Evolutionary conservation across 1,284 basidiomycete genomes (phyloP).

Genomic region (Microstroma glucosiphilum): DNA sequence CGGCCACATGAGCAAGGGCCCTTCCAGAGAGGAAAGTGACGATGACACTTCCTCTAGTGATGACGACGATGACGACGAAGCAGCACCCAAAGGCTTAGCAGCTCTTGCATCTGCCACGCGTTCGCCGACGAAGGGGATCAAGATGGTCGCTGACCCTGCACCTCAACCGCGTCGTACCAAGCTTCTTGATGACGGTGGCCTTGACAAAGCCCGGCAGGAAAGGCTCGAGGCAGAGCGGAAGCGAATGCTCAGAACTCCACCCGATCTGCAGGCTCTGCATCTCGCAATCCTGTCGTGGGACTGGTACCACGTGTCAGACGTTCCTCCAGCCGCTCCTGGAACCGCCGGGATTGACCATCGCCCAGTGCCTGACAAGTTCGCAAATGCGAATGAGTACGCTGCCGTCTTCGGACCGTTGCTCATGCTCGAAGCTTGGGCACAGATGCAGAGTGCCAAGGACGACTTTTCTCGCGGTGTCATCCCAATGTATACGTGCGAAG

Average conservation of each 20-base stretch:
- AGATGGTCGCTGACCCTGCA: conserved; percentile 50
- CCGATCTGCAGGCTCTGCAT: conserved; percentile 74
- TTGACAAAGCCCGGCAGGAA: conserved; percentile 25
- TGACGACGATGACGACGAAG: conserved; percentile 58
- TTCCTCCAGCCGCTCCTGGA: conserved; percentile 57
- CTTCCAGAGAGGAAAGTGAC: neutral
- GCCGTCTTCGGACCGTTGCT: conserved; percentile 78
- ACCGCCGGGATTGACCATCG: conserved; percentile 16
- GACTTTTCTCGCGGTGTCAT: conserved; percentile 55
- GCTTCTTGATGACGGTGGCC: conserved; percentile 58
- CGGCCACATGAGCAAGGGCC: conserved; percentile 9
- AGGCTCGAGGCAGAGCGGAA: conserved; percentile 33
- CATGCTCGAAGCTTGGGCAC: conserved; percentile 84
- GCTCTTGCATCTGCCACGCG: conserved; percentile 56
- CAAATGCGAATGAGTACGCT: conserved; percentile 65
- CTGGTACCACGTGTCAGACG: conserved; percentile 64
- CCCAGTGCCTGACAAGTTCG: conserved; percentile 61
- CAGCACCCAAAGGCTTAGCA: conserved; percentile 54
- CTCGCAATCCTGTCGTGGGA: conserved; percentile 79
- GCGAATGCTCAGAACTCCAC: conserved; percentile 67
- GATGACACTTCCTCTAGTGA: conserved; percentile 5
- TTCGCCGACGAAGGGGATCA: conserved; percentile 19
- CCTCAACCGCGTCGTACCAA: conserved; percentile 64
- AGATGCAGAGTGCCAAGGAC: conserved; percentile 68
- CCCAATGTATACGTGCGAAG: conserved; percentile 3